Base-by-base conservation (phyloP, 192 early-diverging fungal genomes). In the Thoreauomyces humboldtii region DNA sequence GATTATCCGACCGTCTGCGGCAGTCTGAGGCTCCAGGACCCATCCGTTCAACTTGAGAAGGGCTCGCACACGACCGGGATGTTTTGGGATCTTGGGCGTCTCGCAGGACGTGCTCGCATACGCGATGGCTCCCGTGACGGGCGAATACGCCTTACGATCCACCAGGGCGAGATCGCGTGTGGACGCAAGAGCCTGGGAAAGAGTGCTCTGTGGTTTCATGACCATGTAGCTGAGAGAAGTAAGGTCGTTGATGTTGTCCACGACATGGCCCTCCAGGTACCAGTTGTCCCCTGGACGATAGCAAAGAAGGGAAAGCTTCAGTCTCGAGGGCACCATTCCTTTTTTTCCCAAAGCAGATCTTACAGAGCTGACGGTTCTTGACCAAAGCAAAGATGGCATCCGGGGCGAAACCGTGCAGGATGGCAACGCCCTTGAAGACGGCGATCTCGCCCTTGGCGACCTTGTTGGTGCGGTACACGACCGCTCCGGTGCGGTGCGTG, bases 11-110 rank as follows among this genome's bases (percentile, higher is more conserved):
- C 69, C 69, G 34, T 71, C 62, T 14, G 52, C 6, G 4, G 69
- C 51, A n/a, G 65, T 42, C 31, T 63, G 53, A 24, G 64, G 58
- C 37, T 69, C 61, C 11, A 77, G 56, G 34, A 53, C 31, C 76
- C 76, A 77, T 9, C 68, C 71, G 45, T 63, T 65, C 6, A 77
- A 41, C 42, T 65, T 53, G n/a, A 77, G 53, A 15, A 43, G 28
- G 21, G 72, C 76, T 21, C 76, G 63, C 12, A 72, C 70, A 22
- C 65, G 59, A 7, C 52, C 46, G 5, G 64, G 50, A 38, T 73
- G 55, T 63, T 71, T 64, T 12, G 71, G 71, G 5, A 71, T 59
- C 42, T 71, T 71, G 0, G 69, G 42, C 21, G 69, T 65, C n/a
- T 63, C 61, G 34, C 64, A 53, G 44, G 69, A 71, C n/a, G 69